phyloP scores from a whole-genome alignment of 208 protist species.

The Leptomonas pyrrhocoris region DNA sequence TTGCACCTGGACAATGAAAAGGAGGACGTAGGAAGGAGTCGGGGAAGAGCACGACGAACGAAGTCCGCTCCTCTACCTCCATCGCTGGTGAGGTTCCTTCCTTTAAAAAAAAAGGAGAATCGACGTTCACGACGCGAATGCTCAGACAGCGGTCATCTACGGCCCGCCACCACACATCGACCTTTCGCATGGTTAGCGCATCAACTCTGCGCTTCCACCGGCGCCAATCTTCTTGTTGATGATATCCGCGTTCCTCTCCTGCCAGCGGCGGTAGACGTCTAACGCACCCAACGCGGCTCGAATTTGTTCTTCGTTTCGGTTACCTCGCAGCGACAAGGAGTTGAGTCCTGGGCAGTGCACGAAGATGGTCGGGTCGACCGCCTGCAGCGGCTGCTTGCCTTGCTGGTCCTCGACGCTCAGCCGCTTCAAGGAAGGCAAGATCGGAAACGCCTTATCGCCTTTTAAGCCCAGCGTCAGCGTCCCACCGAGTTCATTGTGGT shows the following conservation, averaged over 20 bases:
- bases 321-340: slow-evolving; percentile 27
- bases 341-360: slow-evolving; percentile 33
- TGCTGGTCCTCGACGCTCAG: slow-evolving; percentile 21
- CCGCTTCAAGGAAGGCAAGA: slow-evolving; percentile 31
- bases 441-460: neutral
- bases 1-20: too few relatives aligned
- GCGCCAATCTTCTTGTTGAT: slow-evolving; percentile 38
- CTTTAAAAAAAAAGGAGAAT: too few relatives aligned
- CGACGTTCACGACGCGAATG: too few relatives aligned
- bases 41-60: too few relatives aligned
- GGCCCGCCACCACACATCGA: too few relatives aligned
- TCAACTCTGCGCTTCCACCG: slow-evolving; percentile 30
- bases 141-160: too few relatives aligned
- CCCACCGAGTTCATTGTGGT: slow-evolving; percentile 37
- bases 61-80: too few relatives aligned
- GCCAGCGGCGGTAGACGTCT: slow-evolving; percentile 38
- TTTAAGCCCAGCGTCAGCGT: slow-evolving; percentile 28
- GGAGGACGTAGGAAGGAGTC: too few relatives aligned
- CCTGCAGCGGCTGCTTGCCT: slow-evolving; percentile 11
- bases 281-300: slow-evolving; percentile 24
- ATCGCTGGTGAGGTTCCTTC: too few relatives aligned
- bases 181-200: slow-evolving; percentile 1
- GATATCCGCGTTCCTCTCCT: slow-evolving; percentile 14
- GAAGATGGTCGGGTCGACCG: slow-evolving; percentile 37
- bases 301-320: slow-evolving; percentile 27